Percentiles rank a stretch among this genome's conserved stretches.
Evolutionary conservation across 1,139 yeast species (phyloP).

Genomic region (Diutina ranongensis): DNA sequence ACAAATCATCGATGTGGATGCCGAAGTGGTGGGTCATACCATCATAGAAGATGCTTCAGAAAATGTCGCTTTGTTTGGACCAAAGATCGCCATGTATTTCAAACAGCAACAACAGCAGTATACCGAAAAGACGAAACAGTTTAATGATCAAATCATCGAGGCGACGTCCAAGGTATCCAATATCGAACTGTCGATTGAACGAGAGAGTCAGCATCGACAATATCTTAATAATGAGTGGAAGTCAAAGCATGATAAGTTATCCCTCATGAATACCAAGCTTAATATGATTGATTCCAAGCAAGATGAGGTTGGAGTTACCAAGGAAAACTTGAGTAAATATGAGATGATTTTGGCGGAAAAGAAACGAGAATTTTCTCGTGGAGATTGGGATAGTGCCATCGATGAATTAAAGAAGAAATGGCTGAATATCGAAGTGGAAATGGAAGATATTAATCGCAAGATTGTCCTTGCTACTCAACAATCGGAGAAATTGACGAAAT

Average conservation of each 20-base stretch:
- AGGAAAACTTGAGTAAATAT: neutral
- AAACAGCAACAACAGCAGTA: neutral
- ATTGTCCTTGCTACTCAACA: neutral
- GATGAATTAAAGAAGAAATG: neutral
- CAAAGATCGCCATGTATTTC: neutral
- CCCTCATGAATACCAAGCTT: neutral
- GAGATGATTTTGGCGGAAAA: neutral
- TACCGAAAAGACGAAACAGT: neutral
- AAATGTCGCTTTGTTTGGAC: neutral
- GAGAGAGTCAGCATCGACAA: neutral
- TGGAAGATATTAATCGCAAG: constrained; percentile 1
- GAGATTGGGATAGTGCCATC: neutral
- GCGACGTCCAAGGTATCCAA: neutral
- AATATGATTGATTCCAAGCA: neutral
- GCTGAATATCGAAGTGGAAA: neutral
- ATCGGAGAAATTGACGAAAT: neutral
- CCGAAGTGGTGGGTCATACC: neutral
- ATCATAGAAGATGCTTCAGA: neutral
- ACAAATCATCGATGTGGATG: neutral
- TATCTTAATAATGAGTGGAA: neutral
- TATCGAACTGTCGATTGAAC: neutral
- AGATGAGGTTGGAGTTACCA: neutral
- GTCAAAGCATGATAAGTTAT: neutral
- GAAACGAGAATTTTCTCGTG: neutral
- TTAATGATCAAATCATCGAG: neutral